These are phyloP conservation scores for Diaporthe citrichinensis DNA, from an alignment of 2,329 filamentous ascomycete species.

Conservation along the genomic window DNA sequence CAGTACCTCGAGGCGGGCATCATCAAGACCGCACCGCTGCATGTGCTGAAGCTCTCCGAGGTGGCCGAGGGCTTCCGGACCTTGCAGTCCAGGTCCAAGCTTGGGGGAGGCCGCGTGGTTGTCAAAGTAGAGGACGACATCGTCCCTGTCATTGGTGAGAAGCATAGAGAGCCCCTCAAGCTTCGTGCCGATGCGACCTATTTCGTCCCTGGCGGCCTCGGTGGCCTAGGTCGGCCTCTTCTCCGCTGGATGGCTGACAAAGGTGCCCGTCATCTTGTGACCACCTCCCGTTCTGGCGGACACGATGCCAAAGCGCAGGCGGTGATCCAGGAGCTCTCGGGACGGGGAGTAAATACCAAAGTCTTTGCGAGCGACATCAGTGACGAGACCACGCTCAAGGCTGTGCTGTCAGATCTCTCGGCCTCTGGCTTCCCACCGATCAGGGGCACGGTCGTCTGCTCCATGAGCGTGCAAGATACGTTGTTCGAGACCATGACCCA, in stretches of 20 bases:
- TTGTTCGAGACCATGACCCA: slow-evolving; percentile 50
- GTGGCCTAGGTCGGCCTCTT: slow-evolving; percentile 15
- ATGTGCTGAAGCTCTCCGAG: slow-evolving; percentile 15
- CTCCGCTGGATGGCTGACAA: slow-evolving; percentile 9
- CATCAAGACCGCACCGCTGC: slow-evolving; percentile 10
- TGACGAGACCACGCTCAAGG: not conserved
- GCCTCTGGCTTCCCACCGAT: not conserved
- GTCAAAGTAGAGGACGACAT: not conserved
- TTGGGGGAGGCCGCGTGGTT: slow-evolving; percentile 3
- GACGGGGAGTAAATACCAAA: not conserved
- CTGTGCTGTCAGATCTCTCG: slow-evolving; percentile 1
- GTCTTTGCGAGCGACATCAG: slow-evolving; percentile 29
- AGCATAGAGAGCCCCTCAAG: not conserved
- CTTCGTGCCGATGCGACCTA: slow-evolving; percentile 8
- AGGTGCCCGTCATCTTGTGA: slow-evolving; percentile 14
- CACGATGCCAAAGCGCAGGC: not conserved
- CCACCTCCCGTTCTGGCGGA: slow-evolving; percentile 12
- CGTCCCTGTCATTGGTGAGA: slow-evolving; percentile 8
- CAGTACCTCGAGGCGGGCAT: not conserved
- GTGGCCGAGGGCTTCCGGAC: slow-evolving; percentile 15
- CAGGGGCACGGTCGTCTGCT: slow-evolving; percentile 16
- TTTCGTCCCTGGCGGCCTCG: slow-evolving; percentile 15
- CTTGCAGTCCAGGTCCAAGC: slow-evolving; percentile 20
- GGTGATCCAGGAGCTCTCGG: slow-evolving; percentile 2
- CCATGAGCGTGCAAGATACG: slow-evolving; percentile 45